Conservation (phyloP, 306 rosid genomes). For the Inga leiocalycina region DNA sequence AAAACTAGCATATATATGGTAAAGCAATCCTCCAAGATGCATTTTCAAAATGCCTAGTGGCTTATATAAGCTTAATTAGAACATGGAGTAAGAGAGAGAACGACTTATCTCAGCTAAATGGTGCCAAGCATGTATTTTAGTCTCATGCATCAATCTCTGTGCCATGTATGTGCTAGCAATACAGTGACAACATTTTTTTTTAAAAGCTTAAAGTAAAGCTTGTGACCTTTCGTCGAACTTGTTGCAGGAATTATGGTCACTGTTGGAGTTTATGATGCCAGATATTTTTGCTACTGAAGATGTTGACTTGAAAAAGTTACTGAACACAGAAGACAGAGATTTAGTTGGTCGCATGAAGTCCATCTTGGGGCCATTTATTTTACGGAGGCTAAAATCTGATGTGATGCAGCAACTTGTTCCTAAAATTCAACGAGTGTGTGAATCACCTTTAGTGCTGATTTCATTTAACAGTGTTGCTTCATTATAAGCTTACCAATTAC, state of each 20-base stretch:
- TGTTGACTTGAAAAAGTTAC: constrained; percentile 89
- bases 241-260: constrained; percentile 93
- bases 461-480: constrained; percentile 21
- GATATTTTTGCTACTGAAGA: constrained; percentile 84
- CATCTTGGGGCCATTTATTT: constrained; percentile 93
- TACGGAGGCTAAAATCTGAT: constrained; percentile 93
- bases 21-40: neutral
- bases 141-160: constrained; percentile 12
- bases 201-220: constrained; percentile 10
- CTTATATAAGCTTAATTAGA: constrained; percentile 14
- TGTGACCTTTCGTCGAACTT: constrained; percentile 28
- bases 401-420: constrained; percentile 99
- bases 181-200: neutral
- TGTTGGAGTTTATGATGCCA: constrained; percentile 98
- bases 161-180: constrained; percentile 27
- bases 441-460: constrained; percentile 21
- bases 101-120: constrained; percentile 9
- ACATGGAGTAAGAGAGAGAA: neutral
- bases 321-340: constrained; percentile 74
- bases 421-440: constrained; percentile 73
- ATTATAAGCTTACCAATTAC: constrained; percentile 11
- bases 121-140: constrained; percentile 15
- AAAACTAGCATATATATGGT: constrained; percentile 1
- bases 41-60: constrained; percentile 9
- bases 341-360: constrained; percentile 90